Conservation (phyloP, 129 eudicot species). For the Logfia minima region DNA sequence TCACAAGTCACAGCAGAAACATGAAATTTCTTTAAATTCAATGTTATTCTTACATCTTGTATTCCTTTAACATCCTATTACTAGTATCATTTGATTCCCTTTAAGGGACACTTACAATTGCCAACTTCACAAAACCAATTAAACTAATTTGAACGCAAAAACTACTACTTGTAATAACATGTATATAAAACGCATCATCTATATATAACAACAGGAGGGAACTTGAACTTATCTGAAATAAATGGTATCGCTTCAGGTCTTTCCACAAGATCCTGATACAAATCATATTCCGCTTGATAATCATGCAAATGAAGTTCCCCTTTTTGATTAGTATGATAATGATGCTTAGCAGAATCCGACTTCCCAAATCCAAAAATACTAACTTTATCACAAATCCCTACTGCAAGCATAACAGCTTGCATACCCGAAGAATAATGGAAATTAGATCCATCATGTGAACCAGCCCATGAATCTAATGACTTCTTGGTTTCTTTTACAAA, state of each 20-base stretch:
- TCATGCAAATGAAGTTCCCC: slow-evolving; percentile 86
- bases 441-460: slow-evolving; percentile 60
- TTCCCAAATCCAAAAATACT: slow-evolving; percentile 92
- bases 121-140: slow-evolving; percentile 29
- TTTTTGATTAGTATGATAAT: slow-evolving; percentile 88
- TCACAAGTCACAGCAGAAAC: no score
- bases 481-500: slow-evolving; percentile 49
- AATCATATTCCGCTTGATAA: slow-evolving; percentile 83
- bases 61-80: slow-evolving; percentile 15
- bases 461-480: slow-evolving; percentile 57
- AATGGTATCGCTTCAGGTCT: slow-evolving; percentile 67
- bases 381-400: slow-evolving; percentile 82
- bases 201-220: slow-evolving; percentile 74
- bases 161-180: no score
- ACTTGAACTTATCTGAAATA: slow-evolving; percentile 68
- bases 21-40: slow-evolving; percentile 17
- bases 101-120: slow-evolving; percentile 27
- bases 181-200: slow-evolving; percentile 42
- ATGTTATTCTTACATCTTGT: slow-evolving; percentile 13
- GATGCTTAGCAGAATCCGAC: slow-evolving; percentile 66
- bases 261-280: slow-evolving; percentile 69
- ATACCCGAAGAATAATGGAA: slow-evolving; percentile 97
- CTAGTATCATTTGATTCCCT: slow-evolving; percentile 11
- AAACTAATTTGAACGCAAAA: slow-evolving; percentile 14
- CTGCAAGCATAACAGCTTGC: slow-evolving; percentile 91